These are phyloP conservation scores for Rhodotorula kratochvilovae DNA, from an alignment of 768 basidiomycete genomes.

Conservation along the genomic window DNA sequence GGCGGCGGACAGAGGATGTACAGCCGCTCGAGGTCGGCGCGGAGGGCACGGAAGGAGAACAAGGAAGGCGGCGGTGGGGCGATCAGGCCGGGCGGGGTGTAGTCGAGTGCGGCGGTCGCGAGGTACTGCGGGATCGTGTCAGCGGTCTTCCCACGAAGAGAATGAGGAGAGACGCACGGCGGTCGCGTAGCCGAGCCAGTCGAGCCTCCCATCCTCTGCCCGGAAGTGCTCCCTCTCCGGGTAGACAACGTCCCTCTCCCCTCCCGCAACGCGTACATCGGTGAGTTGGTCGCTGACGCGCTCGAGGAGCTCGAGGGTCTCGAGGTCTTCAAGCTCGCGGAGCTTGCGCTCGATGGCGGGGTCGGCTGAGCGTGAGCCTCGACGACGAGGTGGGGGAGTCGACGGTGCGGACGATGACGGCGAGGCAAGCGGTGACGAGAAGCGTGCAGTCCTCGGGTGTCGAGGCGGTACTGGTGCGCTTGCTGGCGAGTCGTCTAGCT, in stretches of 20 bases:
- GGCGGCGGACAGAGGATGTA: conserved; percentile 24
- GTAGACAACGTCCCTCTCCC: not conserved
- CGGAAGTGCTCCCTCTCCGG: not conserved
- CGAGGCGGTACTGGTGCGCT: too few relatives aligned
- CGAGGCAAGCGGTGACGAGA: not conserved
- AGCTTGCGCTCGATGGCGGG: conserved; percentile 2
- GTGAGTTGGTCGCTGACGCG: conserved; percentile 21
- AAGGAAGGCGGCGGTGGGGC: not conserved
- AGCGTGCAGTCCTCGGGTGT: not conserved
- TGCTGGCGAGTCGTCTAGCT: not conserved
- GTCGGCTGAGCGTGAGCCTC: not conserved
- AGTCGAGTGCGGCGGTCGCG: not conserved
- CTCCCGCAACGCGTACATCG: conserved; percentile 1
- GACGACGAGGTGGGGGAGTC: not conserved
- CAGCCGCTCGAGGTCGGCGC: conserved; percentile 17
- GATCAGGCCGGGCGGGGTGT: conserved; percentile 10
- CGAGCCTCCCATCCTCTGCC: not conserved
- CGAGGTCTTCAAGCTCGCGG: conserved; percentile 19
- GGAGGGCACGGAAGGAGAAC: conserved; percentile 17
- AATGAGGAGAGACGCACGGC: not conserved
- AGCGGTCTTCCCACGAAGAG: not conserved
- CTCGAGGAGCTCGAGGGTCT: conserved; percentile 19
- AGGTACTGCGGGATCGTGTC: not conserved
- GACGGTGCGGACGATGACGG: not conserved
- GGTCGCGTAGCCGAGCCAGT: not conserved